Base-by-base conservation (phyloP, 2,329 filamentous ascomycete species). In the Clarireedia monteithiana region DNA sequence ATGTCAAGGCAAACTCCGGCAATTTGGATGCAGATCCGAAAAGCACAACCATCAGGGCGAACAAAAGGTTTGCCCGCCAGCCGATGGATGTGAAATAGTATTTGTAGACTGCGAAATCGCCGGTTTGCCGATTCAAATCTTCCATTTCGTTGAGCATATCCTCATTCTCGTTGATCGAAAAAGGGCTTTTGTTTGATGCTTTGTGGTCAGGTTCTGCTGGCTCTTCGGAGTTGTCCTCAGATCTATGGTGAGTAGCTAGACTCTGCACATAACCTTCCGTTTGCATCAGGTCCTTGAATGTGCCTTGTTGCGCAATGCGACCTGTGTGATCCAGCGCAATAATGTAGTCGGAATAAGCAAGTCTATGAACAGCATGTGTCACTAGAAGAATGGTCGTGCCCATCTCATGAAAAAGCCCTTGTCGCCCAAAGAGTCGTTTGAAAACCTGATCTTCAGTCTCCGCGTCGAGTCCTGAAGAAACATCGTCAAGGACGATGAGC, bases 301-400 rank as follows among this genome's bases (percentile, higher is more conserved):
- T 64, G 3, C 74, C 74, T 58, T 74, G 69, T 17, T 72, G 69
- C 1, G 58, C 50, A 44, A 71, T 62, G 2, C 51, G 57, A 5
- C 71, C 71, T 15, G 68, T 62, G 17, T 59, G 60, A 47, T 63
- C 61, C 6, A 75, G 67, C 15, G 67, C 68, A 39, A 75, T 66
- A n/a, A 75, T 67, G 27, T 74, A 65, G 58, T 75, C 72, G 15
- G 71, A 70, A 50, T 71, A 71, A 15, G 67, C 65, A 1, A 74
- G 40, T 46, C 64, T 52, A 55, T 63, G 58, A 24, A 67, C 58
- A 9, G 63, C 64, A 57, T 68, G 71, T 1, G 72, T 75, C 3
- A 68, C 69, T 2, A 75, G 60, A 6, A 77, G 44, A 0, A 71
- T 62, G 0, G 74, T 74, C 0, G 70, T 69, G 0, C 66, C 63